Percentiles rank a stretch among this genome's conserved stretches.
Conservation (phyloP, 2,329 filamentous ascomycete genomes). For the Fusarium sp. region DNA sequence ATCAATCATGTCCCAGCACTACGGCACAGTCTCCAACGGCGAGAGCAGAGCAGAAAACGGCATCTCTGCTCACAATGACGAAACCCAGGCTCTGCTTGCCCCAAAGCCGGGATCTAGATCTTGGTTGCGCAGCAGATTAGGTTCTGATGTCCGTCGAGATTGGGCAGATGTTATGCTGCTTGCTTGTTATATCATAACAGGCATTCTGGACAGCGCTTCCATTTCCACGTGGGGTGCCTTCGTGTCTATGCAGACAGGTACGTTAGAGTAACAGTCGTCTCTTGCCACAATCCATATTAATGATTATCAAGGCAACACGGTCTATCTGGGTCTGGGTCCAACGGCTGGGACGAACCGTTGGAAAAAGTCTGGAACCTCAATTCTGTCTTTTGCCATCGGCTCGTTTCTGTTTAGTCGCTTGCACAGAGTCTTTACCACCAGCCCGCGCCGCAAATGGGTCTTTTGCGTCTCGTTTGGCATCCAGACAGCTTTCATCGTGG, state of each 20-base stretch:
- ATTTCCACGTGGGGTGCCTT: constrained; percentile 84
- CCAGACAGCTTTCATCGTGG: constrained; percentile 62
- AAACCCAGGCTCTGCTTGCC: constrained; percentile 31
- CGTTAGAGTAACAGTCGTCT: constrained; percentile 3
- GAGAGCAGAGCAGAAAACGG: constrained; percentile 17
- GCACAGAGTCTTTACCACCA: constrained; percentile 65
- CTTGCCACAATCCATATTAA: neutral
- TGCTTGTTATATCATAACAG: constrained; percentile 80
- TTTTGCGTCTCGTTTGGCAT: constrained; percentile 67
- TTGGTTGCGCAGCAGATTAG: constrained; percentile 36
- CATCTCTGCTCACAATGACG: constrained; percentile 6
- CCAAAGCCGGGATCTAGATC: constrained; percentile 30
- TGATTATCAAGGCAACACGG: constrained; percentile 71
- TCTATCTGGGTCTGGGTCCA: constrained; percentile 82
- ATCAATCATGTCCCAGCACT: constrained; percentile 12
- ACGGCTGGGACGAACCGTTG: constrained; percentile 62
- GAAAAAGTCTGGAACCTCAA: constrained; percentile 67
- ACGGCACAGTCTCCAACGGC: constrained; percentile 31
- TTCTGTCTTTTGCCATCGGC: constrained; percentile 76
- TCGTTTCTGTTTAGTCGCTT: constrained; percentile 77
- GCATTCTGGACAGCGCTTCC: constrained; percentile 79
- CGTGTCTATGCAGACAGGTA: constrained; percentile 85
- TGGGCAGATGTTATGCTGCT: constrained; percentile 77
- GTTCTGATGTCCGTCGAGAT: constrained; percentile 55
- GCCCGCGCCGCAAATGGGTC: constrained; percentile 71